Evolutionary conservation across 805 yeast genomes (phyloP).

Genomic region (Ogataea corticis): DNA sequence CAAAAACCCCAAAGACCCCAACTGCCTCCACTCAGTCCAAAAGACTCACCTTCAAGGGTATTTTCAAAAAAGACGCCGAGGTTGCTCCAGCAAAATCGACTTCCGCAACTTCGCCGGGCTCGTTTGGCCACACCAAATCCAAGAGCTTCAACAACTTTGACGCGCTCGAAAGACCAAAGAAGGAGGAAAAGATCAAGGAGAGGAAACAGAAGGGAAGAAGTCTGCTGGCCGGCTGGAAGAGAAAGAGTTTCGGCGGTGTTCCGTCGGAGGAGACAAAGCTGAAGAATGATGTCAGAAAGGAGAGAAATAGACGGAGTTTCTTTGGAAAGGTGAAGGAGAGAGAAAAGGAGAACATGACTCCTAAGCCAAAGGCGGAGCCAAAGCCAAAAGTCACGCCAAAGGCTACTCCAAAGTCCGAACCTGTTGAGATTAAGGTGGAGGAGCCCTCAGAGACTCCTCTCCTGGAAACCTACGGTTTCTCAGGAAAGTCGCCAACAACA

Average conservation of each 20-base stretch:
- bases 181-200: conserved; percentile 15
- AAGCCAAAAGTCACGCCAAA: too few species aligned
- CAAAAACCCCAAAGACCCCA: too few species aligned
- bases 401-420: too few species aligned
- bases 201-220: conserved; percentile 31
- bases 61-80: conserved; percentile 25
- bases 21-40: conserved; percentile 3
- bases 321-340: conserved; percentile 19
- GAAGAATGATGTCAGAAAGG: conserved; percentile 1
- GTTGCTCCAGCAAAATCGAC: conserved; percentile 10
- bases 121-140: conserved; percentile 16
- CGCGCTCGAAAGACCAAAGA: conserved; percentile 5
- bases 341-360: conserved; percentile 2
- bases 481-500: conserved; percentile 1
- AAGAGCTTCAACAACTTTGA: conserved; percentile 23
- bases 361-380: neutral
- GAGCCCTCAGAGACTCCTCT: conserved; percentile 8
- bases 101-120: conserved; percentile 18
- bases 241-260: conserved; percentile 27
- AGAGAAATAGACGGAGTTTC: conserved; percentile 11
- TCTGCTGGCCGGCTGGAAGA: conserved; percentile 33
- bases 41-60: conserved; percentile 30
- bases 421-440: neutral
- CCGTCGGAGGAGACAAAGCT: conserved; percentile 12
- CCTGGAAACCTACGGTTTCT: conserved; percentile 27